Percentiles rank a stretch among this genome's conserved stretches.
phyloP scores from a whole-genome alignment of 257 asterid species.

The Perilla frutescens region DNA sequence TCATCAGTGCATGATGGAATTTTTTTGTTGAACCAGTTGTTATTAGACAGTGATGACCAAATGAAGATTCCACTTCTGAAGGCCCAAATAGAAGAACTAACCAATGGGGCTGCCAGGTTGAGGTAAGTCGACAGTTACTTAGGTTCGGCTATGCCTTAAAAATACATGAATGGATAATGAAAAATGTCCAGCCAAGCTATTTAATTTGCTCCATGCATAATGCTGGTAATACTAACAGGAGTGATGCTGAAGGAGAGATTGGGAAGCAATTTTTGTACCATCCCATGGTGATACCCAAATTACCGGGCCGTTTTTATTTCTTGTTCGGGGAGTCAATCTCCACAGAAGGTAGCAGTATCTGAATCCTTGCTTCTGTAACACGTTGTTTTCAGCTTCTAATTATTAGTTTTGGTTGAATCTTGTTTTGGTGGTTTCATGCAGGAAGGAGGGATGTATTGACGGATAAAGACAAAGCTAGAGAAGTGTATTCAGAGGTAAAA shows the following conservation, averaged over 20 bases:
- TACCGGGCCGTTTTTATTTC: slow-evolving; percentile 64
- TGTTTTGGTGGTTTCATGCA: slow-evolving; percentile 31
- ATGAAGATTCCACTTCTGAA: slow-evolving; percentile 57
- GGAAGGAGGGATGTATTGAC: slow-evolving; percentile 56
- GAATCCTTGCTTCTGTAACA: not conserved
- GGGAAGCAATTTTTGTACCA: slow-evolving; percentile 51
- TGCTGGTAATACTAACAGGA: slow-evolving; percentile 31
- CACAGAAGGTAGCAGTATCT: slow-evolving; percentile 47
- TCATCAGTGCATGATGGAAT: not conserved
- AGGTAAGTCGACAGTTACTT: slow-evolving; percentile 40
- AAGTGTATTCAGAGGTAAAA: slow-evolving; percentile 51
- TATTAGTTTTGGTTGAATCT: not conserved
- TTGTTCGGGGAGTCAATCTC: slow-evolving; percentile 61
- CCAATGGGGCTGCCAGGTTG: slow-evolving; percentile 40
- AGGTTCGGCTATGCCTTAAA: not conserved
- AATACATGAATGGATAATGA: no score
- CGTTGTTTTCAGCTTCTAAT: not conserved
- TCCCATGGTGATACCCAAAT: slow-evolving; percentile 53
- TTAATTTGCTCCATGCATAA: no score
- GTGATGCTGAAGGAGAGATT: slow-evolving; percentile 52
- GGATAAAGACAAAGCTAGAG: slow-evolving; percentile 51
- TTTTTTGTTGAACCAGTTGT: slow-evolving; percentile 41
- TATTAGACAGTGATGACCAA: slow-evolving; percentile 59
- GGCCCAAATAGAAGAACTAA: slow-evolving; percentile 45
- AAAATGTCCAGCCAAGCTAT: not conserved